Conservation (phyloP, 352 stramenopile species). For the Nothophytophthora sp. region DNA sequence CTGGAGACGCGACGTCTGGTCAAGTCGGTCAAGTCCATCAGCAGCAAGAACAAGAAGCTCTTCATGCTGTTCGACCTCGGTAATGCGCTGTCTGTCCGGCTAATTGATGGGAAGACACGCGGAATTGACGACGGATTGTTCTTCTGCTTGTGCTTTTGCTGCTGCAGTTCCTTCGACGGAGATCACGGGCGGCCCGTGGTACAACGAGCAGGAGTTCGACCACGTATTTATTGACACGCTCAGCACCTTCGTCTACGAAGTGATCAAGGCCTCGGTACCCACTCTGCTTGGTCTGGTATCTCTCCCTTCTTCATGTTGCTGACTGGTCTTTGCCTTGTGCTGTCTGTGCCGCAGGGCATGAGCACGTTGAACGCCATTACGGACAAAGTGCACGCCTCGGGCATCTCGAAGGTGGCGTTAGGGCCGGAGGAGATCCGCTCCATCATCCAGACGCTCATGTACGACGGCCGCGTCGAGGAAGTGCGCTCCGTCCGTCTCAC, state of each 20-base stretch:
- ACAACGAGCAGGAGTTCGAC: constrained; percentile 99
- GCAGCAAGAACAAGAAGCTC: constrained; percentile 99
- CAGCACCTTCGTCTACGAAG: constrained; percentile 93
- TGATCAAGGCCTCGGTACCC: constrained; percentile 87
- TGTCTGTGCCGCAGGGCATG: too few relatives aligned
- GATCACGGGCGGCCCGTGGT: constrained; percentile 99
- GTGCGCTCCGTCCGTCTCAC: constrained; percentile 80
- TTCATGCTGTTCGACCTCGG: constrained; percentile 98
- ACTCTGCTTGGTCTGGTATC: too few relatives aligned
- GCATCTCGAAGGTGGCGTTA: constrained; percentile 91
- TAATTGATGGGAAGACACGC: too few relatives aligned
- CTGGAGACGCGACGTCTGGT: constrained; percentile 96
- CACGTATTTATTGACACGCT: constrained; percentile 99
- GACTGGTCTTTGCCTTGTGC: too few relatives aligned
- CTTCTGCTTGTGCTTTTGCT: constrained; percentile 17
- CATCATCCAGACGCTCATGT: constrained; percentile 94
- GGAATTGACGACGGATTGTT: neutral
- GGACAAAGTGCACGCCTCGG: constrained; percentile 89
- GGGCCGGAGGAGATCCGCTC: constrained; percentile 89
- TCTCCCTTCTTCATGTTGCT: too few relatives aligned
- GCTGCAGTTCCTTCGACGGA: constrained; percentile 94
- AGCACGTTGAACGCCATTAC: constrained; percentile 88
- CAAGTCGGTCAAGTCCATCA: constrained; percentile 99
- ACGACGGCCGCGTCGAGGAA: constrained; percentile 91
- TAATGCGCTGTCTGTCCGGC: constrained; percentile 35